Percentiles rank a stretch among this genome's conserved stretches.
These are phyloP conservation scores for Medicago lupulina DNA, from an alignment of 306 rosid genomes.

Conservation along the genomic window DNA sequence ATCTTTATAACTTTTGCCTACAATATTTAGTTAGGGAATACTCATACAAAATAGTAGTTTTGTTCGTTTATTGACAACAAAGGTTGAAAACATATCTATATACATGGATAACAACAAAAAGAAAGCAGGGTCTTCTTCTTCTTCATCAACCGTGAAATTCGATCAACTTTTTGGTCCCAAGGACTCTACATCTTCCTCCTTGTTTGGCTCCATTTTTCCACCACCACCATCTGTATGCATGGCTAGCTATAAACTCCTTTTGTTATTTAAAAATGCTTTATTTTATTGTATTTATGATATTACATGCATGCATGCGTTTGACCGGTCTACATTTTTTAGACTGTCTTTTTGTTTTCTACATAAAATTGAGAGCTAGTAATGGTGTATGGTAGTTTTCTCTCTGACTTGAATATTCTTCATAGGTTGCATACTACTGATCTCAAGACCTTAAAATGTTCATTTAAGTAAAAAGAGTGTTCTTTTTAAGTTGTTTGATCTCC, in stretches of 20 bases:
- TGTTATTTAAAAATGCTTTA: background rate
- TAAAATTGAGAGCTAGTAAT: background rate
- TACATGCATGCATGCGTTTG: background rate
- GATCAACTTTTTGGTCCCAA: conserved; percentile 84
- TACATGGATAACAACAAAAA: conserved; percentile 51
- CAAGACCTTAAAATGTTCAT: background rate
- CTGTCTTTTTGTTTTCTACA: background rate
- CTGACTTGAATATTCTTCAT: background rate
- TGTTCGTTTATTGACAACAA: background rate
- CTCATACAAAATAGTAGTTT: background rate
- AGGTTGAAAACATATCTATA: background rate
- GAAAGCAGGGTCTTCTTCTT: conserved; percentile 48
- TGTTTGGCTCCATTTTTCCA: conserved; percentile 76
- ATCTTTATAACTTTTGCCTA: background rate
- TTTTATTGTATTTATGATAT: background rate
- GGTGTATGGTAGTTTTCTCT: background rate
- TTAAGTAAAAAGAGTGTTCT: too few species aligned
- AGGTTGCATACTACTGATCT: too few species aligned
- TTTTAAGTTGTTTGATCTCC: background rate
- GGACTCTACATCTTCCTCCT: conserved; percentile 58
- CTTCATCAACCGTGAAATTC: conserved; percentile 56
- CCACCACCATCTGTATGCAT: conserved; percentile 67
- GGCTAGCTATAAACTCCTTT: background rate
- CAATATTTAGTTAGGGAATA: background rate
- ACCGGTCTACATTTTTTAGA: background rate